Conservation (phyloP, 1,284 basidiomycete species). For the Taiwanofungus camphoratus region DNA sequence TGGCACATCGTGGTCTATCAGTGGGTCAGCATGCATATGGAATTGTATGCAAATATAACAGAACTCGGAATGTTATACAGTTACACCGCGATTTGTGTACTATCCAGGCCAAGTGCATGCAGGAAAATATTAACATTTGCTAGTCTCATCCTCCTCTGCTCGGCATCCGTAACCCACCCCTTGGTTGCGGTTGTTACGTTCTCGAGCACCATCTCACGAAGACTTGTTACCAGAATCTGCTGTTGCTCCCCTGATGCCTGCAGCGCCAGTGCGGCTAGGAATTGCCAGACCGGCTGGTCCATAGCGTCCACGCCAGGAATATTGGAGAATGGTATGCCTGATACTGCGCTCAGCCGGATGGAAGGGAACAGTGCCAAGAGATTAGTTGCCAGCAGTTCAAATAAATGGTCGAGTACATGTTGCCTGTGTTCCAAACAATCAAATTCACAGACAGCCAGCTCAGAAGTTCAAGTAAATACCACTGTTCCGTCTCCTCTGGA, state of each 20-base stretch:
- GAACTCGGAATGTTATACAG: background rate
- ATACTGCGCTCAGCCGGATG: conserved; percentile 57
- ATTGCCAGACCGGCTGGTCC: conserved; percentile 91
- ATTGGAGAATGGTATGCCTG: conserved; percentile 28
- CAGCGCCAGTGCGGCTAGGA: conserved; percentile 85
- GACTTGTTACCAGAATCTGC: conserved; percentile 76
- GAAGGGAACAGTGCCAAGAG: conserved; percentile 87
- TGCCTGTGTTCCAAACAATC: too few species aligned
- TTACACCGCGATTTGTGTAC: conserved; percentile 69
- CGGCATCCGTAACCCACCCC: conserved; percentile 57
- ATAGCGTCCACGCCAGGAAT: conserved; percentile 55
- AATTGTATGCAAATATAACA: conserved; percentile 5
- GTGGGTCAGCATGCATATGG: background rate
- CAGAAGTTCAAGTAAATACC: too few species aligned
- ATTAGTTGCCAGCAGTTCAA: conserved; percentile 72
- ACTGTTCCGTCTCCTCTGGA: conserved; percentile 77
- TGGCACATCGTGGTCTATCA: background rate
- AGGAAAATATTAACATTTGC: conserved; percentile 84
- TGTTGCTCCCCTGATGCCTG: conserved; percentile 84
- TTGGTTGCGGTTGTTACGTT: conserved; percentile 77
- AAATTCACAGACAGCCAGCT: too few species aligned
- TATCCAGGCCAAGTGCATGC: conserved; percentile 80
- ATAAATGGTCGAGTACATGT: conserved; percentile 79
- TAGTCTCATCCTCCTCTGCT: conserved; percentile 65
- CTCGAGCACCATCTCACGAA: conserved; percentile 91